Evolutionary conservation across 2,329 filamentous ascomycete species (phyloP), one percentile per base, ranked within the genome.

Genomic region (Penicillium expansum): DNA sequence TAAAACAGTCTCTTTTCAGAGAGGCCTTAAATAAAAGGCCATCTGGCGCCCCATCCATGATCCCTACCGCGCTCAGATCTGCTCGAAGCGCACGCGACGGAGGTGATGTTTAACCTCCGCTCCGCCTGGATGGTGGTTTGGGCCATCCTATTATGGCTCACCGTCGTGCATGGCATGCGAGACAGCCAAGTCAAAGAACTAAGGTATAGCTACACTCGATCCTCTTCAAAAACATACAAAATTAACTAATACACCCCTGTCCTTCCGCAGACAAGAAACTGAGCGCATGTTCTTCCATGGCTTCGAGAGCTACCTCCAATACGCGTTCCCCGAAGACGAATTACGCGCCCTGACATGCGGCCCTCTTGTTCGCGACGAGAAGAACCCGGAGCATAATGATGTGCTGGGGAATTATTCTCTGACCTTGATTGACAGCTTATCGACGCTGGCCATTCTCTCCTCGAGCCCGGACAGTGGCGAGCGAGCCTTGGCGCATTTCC

Each of bases 291-390:
- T 97, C 79, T 96, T 96, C 75, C 94, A 99, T 80, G 94, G 94
- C 58, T 97, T 87, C 78, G 87, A 92, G 76, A 96, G 93, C 74
- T 99, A 99, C 79, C 94, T 97, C 87, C 78, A 84, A 63, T 82
- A 96, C 74, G 94, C 92, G 56, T 99, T 97, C 70, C 94, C 94
- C 13, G 94, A 97, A 75, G 94, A 99, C 70, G 94, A 93, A 84
- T 80, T 99, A 56, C 89, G 91, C 44, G 94, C 94, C 9, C 79
- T 99, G 20, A 87, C 91, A 27, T 99, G 94, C 76, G 80, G 80
- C 16, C 91, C 94, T 6, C 80, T 97, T 67, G 91, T 90, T 39
- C 88, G 94, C 74, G 92, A 97, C 77, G 83, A 84, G 67, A 79
- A 86, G 47, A 90, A 96, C 70, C 88, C 90, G 1, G 92, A 91